Base-by-base conservation (phyloP, 345 rosid genomes). In the Eucalyptus pauciflora region DNA sequence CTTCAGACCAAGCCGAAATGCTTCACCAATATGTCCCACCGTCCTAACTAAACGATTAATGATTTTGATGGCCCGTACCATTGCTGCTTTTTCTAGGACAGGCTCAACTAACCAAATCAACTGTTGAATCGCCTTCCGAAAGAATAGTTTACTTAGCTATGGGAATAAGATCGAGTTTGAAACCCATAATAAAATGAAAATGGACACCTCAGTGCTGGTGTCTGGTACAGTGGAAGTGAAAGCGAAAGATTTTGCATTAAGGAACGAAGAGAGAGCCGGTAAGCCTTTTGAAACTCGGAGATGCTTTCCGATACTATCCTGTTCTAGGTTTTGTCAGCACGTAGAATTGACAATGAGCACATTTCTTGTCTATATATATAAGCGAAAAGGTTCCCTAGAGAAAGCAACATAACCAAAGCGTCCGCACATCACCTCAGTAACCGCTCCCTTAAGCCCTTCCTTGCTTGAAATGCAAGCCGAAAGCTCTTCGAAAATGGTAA, bases 231-330 rank as follows among this genome's bases (percentile, higher is more conserved):
- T 86, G 79, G 83, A 76, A 76, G 48, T 20, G 83, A 76, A 76
- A 76, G 83, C 83, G 83, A 76, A 76, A 41, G 83, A 45, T 76
- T 76, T 71, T 69, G 46, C 83, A 71, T 71, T 2, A 64, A n/a
- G 76, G 76, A 64, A n/a, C 76, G 31, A n/a, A 64, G 45, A 86
- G 29, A 37, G 60, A 87, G 43, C 80, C 83, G 27, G 37, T 11
- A 25, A 71, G 33, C 86, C 41, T 86, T 43, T 50, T 76, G 86
- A 88, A 48, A 88, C 27, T 10, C 86, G 31, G 49, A 86, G 86
- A 87, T 80, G 90, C 92, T 91, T 46, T 71, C 50, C 60, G 91
- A 92, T 91, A 87, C 93, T 91, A 86, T 90, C 48, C 86, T 14
- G 46, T 27, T 69, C 51, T 45, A 76, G 27, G 83, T 48, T 29